phyloP scores from a whole-genome alignment of 2,329 filamentous ascomycete species.

The Camillea tinctor region DNA sequence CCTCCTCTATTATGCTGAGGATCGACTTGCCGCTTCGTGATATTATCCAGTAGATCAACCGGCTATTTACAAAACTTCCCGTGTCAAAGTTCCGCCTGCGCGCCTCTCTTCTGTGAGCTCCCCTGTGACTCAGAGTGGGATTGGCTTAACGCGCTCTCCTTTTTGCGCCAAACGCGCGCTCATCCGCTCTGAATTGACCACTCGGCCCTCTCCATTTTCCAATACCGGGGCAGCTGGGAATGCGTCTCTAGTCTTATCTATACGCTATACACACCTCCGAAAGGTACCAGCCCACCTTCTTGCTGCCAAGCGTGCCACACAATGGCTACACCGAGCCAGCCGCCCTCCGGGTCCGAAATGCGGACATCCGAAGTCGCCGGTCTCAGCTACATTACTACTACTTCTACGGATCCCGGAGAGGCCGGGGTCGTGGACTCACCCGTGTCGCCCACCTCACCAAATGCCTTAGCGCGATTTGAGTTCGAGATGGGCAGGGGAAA shows the following conservation, averaged over 20 bases:
- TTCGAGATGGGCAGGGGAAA: constrained; percentile 76
- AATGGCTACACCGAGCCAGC: constrained; percentile 15
- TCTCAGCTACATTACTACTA: constrained; percentile 8
- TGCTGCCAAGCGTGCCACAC: constrained; percentile 12
- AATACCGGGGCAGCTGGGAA: constrained; percentile 12
- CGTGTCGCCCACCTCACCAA: constrained; percentile 43
- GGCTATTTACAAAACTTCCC: constrained; percentile 22
- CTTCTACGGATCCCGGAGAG: not conserved
- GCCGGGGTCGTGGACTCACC: constrained; percentile 38
- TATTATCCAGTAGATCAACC: constrained; percentile 29
- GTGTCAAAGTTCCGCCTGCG: constrained; percentile 26
- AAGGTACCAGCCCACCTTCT: constrained; percentile 6
- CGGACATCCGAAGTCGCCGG: constrained; percentile 18
- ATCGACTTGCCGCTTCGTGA: constrained; percentile 20
- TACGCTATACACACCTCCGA: constrained; percentile 11
- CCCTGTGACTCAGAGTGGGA: constrained; percentile 11
- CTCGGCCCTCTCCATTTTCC: constrained; percentile 17
- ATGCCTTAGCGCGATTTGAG: constrained; percentile 79
- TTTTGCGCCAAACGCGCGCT: constrained; percentile 28
- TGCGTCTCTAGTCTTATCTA: constrained; percentile 20
- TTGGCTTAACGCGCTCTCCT: constrained; percentile 12
- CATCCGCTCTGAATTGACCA: constrained; percentile 15
- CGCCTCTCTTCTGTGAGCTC: constrained; percentile 5
- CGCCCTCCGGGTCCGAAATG: constrained; percentile 16
- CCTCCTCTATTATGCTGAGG: constrained; percentile 13